phyloP scores from a whole-genome alignment of 108 stramenopile genomes.

The Pseudonitzschia pungens region DNA sequence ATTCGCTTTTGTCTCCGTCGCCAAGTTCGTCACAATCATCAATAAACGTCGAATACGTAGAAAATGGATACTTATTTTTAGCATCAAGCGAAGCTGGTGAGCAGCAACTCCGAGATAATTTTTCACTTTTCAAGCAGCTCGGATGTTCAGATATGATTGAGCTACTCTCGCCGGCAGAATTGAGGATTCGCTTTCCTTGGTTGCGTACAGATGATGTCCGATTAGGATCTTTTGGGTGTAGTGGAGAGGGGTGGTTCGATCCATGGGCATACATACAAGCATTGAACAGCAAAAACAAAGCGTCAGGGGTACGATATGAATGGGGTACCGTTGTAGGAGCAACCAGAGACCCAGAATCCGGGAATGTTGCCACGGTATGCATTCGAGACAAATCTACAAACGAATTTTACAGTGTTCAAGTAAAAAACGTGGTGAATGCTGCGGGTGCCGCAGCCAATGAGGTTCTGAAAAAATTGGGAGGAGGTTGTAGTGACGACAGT shows the following conservation, averaged over 20 bases:
- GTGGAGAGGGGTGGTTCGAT: constrained; percentile 80
- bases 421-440: constrained; percentile 58
- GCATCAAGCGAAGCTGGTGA: constrained; percentile 43
- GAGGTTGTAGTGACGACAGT: not conserved
- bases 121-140: constrained; percentile 30
- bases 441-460: constrained; percentile 58
- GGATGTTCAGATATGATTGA: constrained; percentile 39
- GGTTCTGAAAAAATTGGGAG: constrained; percentile 38
- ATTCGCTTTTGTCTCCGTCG: not conserved
- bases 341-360: constrained; percentile 21
- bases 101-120: constrained; percentile 45
- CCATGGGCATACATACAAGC: constrained; percentile 59
- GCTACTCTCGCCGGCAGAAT: constrained; percentile 37
- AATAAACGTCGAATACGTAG: constrained; percentile 22
- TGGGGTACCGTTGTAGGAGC: constrained; percentile 27
- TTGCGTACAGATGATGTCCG: constrained; percentile 56
- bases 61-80: constrained; percentile 77
- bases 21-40: not conserved
- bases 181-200: constrained; percentile 64
- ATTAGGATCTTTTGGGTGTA: constrained; percentile 50
- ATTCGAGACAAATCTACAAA: constrained; percentile 18
- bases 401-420: constrained; percentile 31
- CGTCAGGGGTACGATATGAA: constrained; percentile 49
- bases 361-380: constrained; percentile 42
- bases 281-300: constrained; percentile 47